A percentile compares a stretch with the other conserved stretches of the same genome.
Evolutionary conservation across 1,284 basidiomycete genomes (phyloP).

Genomic region (Tylopilus sp.): DNA sequence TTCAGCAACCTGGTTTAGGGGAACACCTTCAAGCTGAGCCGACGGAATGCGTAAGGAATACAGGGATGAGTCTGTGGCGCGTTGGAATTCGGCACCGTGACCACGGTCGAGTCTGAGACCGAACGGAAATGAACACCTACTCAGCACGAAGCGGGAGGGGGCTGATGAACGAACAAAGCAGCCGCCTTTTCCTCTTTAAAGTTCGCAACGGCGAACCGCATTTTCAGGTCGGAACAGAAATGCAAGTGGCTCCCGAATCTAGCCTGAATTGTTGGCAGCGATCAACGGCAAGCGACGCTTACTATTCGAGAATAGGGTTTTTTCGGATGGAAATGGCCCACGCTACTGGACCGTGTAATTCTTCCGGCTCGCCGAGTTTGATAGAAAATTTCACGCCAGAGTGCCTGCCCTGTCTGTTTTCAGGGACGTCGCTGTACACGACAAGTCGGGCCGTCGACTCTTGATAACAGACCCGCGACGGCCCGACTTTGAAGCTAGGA

Average conservation of each 20-base stretch:
- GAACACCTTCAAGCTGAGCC: conserved; percentile 1
- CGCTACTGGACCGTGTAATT: no score
- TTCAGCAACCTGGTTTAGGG: conserved; percentile 12
- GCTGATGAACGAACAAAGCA: conserved; percentile 3
- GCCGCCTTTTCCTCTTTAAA: conserved; percentile 20
- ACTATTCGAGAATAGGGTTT: neutral
- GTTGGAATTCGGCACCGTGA: conserved; percentile 6
- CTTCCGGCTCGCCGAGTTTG: no score
- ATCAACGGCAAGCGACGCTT: conserved; percentile 3
- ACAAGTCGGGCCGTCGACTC: no score
- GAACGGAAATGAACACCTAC: neutral
- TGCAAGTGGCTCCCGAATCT: conserved; percentile 23
- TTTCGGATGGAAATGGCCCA: conserved; percentile 12
- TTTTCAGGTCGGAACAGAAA: conserved; percentile 17
- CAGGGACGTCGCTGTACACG: no score
- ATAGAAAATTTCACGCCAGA: no score
- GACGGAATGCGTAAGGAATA: neutral
- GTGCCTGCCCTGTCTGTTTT: neutral
- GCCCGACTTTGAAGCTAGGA: neutral
- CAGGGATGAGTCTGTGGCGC: neutral
- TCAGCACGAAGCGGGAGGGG: neutral
- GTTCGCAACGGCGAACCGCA: conserved; percentile 22
- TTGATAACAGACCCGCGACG: neutral
- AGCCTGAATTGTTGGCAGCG: conserved; percentile 10
- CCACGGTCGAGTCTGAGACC: neutral